Conservation (phyloP, 441 rosid genomes). For the Adansonia gregorii region DNA sequence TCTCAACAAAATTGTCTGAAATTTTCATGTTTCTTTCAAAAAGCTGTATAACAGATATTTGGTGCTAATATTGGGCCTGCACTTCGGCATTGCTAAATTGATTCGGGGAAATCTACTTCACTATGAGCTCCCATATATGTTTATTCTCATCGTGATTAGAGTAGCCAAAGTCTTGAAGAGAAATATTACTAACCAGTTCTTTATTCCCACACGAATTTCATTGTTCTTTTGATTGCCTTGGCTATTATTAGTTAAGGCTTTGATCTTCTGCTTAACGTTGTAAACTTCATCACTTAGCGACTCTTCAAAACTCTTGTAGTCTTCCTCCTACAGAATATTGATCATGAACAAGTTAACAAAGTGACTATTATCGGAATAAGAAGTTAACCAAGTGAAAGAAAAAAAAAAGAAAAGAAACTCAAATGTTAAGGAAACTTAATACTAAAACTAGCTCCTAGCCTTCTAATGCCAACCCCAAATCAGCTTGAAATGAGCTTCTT, state of each 20-base stretch:
- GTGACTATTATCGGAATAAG: no score
- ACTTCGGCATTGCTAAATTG: background rate
- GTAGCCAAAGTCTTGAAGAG: background rate
- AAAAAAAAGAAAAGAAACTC: background rate
- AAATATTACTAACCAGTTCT: constrained; percentile 68
- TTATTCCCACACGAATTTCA: constrained; percentile 68
- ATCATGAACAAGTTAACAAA: constrained; percentile 4
- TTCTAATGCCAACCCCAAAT: background rate
- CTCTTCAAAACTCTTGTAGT: constrained; percentile 58
- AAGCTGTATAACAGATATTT: constrained; percentile 2
- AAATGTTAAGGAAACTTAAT: background rate
- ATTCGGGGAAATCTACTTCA: constrained; percentile 1
- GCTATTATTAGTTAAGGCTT: background rate
- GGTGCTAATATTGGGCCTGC: background rate
- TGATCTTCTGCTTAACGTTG: constrained; percentile 8
- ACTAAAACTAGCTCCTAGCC: background rate
- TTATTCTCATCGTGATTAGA: background rate
- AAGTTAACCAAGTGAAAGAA: no score
- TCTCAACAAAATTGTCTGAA: background rate
- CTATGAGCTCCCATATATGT: background rate
- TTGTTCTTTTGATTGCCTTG: constrained; percentile 25
- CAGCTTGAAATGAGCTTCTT: background rate
- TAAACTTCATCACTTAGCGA: constrained; percentile 52
- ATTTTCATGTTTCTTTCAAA: background rate
- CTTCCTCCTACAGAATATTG: constrained; percentile 51